Evolutionary conservation across 495 filamentous ascomycete species (phyloP).

Genomic region (Aspergillus steynii): DNA sequence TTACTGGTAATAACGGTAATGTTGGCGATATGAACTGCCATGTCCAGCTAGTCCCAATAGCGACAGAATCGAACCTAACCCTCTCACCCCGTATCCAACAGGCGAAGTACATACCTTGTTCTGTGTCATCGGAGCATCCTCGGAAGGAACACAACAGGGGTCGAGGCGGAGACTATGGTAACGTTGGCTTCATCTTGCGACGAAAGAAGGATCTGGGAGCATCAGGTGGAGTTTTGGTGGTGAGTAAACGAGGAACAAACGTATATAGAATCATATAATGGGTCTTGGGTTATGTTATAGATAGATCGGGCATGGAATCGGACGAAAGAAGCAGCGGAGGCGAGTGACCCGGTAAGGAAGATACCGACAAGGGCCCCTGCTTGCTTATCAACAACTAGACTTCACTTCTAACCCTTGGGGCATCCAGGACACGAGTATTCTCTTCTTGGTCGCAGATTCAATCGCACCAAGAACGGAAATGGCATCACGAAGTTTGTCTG

Average conservation of each 20-base stretch:
- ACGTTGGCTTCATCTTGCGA: conserved; percentile 22
- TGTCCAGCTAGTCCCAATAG: too few species aligned
- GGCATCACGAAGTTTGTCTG: conserved; percentile 28
- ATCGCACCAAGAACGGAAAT: conserved; percentile 31
- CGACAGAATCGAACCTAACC: too few species aligned
- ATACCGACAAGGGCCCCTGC: conserved; percentile 18
- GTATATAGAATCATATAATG: conserved; percentile 16
- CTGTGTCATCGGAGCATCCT: conserved; percentile 2
- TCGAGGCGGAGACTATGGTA: conserved; percentile 21
- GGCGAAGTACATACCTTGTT: too few species aligned
- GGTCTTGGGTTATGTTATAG: conserved; percentile 15
- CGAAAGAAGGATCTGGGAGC: conserved; percentile 19
- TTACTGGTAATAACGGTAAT: too few species aligned
- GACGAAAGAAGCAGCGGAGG: conserved; percentile 19
- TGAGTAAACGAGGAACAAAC: conserved; percentile 1
- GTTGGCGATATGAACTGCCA: too few species aligned
- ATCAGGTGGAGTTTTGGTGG: neutral
- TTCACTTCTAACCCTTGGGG: too few species aligned
- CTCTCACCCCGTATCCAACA: too few species aligned
- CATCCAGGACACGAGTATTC: conserved; percentile 11
- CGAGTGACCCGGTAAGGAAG: conserved; percentile 20
- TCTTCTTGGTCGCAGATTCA: conserved; percentile 16
- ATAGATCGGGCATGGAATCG: conserved; percentile 20
- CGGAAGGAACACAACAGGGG: conserved; percentile 19
- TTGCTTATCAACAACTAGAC: neutral